Evolutionary conservation across 2,329 filamentous ascomycete genomes (phyloP).

Genomic region (Aspergillus chevalieri): DNA sequence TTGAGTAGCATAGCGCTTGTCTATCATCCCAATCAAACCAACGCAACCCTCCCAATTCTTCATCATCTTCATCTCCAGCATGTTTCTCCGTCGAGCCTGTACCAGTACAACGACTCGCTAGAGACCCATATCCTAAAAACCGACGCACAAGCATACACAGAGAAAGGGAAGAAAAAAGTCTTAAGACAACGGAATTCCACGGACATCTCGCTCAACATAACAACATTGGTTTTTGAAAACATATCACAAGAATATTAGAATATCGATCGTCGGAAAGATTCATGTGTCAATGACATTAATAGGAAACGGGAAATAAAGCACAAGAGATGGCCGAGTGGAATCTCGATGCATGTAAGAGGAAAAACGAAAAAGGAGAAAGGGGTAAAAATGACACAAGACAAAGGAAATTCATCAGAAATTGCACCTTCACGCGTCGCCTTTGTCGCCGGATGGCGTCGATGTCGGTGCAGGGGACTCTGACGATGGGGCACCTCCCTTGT

Average conservation of each 20-base stretch:
- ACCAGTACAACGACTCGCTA: no score
- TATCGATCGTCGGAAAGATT: slow-evolving; percentile 10
- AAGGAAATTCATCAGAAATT: slow-evolving; percentile 9
- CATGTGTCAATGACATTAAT: slow-evolving; percentile 10
- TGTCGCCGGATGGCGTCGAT: slow-evolving; percentile 27
- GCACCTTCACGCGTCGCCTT: slow-evolving; percentile 27
- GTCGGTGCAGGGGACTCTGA: slow-evolving; percentile 26
- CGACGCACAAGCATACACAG: slow-evolving; percentile 9
- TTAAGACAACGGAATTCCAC: slow-evolving; percentile 7
- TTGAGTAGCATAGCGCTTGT: no score
- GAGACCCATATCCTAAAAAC: no score
- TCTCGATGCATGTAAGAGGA: slow-evolving; percentile 2
- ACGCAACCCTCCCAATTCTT: no score
- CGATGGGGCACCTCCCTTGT: slow-evolving; percentile 48
- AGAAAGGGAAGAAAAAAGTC: slow-evolving; percentile 12
- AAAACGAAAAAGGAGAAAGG: slow-evolving; percentile 9
- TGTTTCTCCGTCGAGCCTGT: no score
- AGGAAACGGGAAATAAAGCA: slow-evolving; percentile 10
- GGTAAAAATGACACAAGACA: slow-evolving; percentile 6
- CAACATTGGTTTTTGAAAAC: slow-evolving; percentile 12
- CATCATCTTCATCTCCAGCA: no score
- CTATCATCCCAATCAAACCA: no score
- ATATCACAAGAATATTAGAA: slow-evolving; percentile 25
- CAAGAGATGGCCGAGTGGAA: slow-evolving; percentile 7
- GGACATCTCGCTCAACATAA: slow-evolving; percentile 12